Percentiles rank a stretch among this genome's conserved stretches.
phyloP scores from a whole-genome alignment of 352 stramenopile genomes.

The Globisporangium alternatum region DNA sequence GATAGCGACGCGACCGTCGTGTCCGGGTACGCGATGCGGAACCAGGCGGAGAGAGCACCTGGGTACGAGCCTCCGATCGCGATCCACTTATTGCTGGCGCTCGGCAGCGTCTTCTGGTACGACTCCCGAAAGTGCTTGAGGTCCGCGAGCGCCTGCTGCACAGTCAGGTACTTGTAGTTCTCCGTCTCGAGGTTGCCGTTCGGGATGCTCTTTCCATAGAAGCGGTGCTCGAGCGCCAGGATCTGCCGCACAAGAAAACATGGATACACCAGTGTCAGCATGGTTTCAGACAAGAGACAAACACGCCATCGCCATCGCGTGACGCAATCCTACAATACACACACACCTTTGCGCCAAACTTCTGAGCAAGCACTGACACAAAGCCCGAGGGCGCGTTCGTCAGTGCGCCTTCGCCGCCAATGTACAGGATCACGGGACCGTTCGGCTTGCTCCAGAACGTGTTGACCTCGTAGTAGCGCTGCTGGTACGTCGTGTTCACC shows the following conservation, averaged over 20 bases:
- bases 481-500: constrained; percentile 51
- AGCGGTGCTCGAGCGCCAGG: constrained; percentile 84
- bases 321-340: neutral
- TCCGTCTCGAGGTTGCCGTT: constrained; percentile 65
- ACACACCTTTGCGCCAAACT: constrained; percentile 67
- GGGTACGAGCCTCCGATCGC: constrained; percentile 83
- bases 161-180: constrained; percentile 75
- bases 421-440: constrained; percentile 80
- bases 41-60: constrained; percentile 77
- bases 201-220: constrained; percentile 86
- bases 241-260: constrained; percentile 30
- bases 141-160: constrained; percentile 85
- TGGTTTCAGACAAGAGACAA: neutral
- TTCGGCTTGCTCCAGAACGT: constrained; percentile 49
- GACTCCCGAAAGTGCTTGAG: constrained; percentile 81
- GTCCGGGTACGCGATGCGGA: constrained; percentile 77
- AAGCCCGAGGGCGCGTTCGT: constrained; percentile 59
- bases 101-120: constrained; percentile 42
- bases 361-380: constrained; percentile 67
- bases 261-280: neutral
- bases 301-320: neutral
- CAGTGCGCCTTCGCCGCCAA: constrained; percentile 77
- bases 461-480: constrained; percentile 77
- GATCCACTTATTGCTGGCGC: constrained; percentile 56
- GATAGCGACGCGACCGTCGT: constrained; percentile 68